Evolutionary conservation across 2,329 filamentous ascomycete genomes (phyloP).

Genomic region (Hypoxylon sp.): DNA sequence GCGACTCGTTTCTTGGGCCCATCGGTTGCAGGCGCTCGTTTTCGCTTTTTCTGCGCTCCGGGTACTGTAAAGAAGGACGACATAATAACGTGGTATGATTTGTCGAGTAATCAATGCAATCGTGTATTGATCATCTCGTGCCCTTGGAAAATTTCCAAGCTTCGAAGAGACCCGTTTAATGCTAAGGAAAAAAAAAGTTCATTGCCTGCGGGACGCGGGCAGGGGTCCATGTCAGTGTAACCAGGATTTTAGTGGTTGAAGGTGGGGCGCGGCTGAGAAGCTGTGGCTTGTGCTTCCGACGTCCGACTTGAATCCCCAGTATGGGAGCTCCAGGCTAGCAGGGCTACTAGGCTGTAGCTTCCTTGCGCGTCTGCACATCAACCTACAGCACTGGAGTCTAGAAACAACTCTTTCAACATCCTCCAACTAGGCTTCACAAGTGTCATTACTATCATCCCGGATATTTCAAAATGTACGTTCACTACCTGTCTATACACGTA

Average conservation of each 20-base stretch:
- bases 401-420: constrained; percentile 31
- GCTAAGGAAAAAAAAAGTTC: constrained; percentile 45
- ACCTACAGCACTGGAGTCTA: constrained; percentile 26
- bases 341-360: constrained; percentile 59
- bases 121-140: constrained; percentile 39
- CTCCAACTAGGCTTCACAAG: constrained; percentile 19
- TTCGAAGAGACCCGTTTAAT: constrained; percentile 41
- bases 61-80: constrained; percentile 97
- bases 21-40: constrained; percentile 71
- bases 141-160: constrained; percentile 38
- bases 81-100: constrained; percentile 65
- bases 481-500: background rate
- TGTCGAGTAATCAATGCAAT: constrained; percentile 24
- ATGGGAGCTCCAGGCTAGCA: constrained; percentile 44
- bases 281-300: constrained; percentile 45
- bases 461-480: constrained; percentile 37
- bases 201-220: constrained; percentile 41
- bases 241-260: constrained; percentile 1
- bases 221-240: constrained; percentile 37
- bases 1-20: constrained; percentile 71
- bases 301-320: constrained; percentile 32
- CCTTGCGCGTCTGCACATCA: constrained; percentile 55
- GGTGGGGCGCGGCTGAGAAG: constrained; percentile 29
- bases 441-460: constrained; percentile 9
- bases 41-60: constrained; percentile 89